phyloP scores from a whole-genome alignment of 2,329 filamentous ascomycete species.

The Catunica adiposa region DNA sequence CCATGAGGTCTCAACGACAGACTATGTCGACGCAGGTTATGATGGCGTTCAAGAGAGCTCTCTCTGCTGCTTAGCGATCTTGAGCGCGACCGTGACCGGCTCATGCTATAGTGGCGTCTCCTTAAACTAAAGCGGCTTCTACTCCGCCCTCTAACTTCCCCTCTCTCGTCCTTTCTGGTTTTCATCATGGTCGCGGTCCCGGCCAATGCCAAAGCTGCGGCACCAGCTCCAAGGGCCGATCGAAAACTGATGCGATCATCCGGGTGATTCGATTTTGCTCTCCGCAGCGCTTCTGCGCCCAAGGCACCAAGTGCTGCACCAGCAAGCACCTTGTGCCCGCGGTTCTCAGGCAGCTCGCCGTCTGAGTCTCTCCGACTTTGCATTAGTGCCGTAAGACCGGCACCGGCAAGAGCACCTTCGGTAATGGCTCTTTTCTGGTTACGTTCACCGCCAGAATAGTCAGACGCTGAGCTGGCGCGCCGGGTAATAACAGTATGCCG shows the following conservation, averaged over 20 bases:
- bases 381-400: constrained; percentile 42
- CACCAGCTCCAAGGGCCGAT: constrained; percentile 45
- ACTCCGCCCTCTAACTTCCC: constrained; percentile 36
- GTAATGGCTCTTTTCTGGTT: constrained; percentile 44
- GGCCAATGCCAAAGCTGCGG: constrained; percentile 45
- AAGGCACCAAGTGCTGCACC: constrained; percentile 47
- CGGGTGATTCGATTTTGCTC: constrained; percentile 42
- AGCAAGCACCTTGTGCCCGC: constrained; percentile 41
- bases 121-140: constrained; percentile 29
- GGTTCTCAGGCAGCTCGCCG: constrained; percentile 33
- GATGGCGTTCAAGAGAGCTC: neutral
- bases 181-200: constrained; percentile 50
- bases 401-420: constrained; percentile 48
- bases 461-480: constrained; percentile 26
- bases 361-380: constrained; percentile 36
- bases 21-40: constrained; percentile 17
- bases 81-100: neutral
- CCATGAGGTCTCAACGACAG: neutral
- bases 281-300: constrained; percentile 42
- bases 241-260: constrained; percentile 33
- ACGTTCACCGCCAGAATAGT: constrained; percentile 17
- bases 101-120: neutral
- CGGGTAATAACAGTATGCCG: constrained; percentile 27
- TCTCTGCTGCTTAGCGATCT: neutral
- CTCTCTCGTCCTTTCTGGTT: constrained; percentile 41